Base-by-base conservation (phyloP, 2,329 filamentous ascomycete genomes). In the Fusarium sp. region DNA sequence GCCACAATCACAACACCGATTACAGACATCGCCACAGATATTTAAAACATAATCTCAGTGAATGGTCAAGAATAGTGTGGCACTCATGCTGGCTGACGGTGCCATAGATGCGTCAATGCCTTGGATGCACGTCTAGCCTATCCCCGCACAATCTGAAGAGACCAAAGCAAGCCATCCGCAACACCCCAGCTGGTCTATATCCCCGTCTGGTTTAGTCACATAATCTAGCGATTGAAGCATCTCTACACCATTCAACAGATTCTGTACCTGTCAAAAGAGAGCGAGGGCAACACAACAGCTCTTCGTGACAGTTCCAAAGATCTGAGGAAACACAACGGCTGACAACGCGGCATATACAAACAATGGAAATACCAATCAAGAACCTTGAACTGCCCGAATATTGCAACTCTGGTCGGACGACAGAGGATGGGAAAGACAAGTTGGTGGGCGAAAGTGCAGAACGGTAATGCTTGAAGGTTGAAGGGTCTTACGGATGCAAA, bases 31-130 rank as follows among this genome's bases (percentile, higher is more conserved):
- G 41, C 62, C 50, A 58, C 52, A 56, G 30, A 58, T 19, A 51
- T 18, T 48, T 16, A 19, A 43, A 51, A 57, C 41, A 63, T 18
- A 46, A 48, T 50, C 43, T 55, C 26, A 62, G 58, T 62, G 64
- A 60, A 46, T 64, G 51, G 51, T 34, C 26, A 31, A 54, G 30
- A 65, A 50, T 19, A 7, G 54, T 66, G 69, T 65, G 61, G 64
- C 69, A 66, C 64, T 61, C 56, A 66, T 61, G 60, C 63, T 49
- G 58, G 50, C 52, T 67, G 61, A 60, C 44, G 67, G 67, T 75
- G 78, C 78, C 79, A 78, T 71, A 77, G 60, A 63, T 39, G 78
- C 78, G 77, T 81, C 79, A 81, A 81, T 81, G 79, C 79, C 75
- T 79, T 81, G 73, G 70, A 75, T 79, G 78, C 77, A 76, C 58